Base-by-base conservation (phyloP, 2,329 filamentous ascomycete genomes). In the Pseudogymnoascus sp. region DNA sequence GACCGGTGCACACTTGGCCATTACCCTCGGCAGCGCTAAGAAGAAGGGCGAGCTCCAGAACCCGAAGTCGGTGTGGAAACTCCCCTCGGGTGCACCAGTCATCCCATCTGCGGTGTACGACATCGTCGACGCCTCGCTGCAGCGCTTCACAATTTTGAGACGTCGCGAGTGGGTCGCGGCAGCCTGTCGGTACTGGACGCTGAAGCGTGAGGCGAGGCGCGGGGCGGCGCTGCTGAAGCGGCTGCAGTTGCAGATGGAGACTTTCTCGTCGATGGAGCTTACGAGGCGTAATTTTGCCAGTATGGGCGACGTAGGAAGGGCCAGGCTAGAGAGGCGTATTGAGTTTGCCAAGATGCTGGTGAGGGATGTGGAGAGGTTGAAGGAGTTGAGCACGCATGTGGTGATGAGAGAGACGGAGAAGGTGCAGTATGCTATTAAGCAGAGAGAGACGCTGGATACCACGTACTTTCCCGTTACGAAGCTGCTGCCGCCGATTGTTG, bases 231-330 rank as follows among this genome's bases (percentile, higher is more conserved):
- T 99, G 63, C 82, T 99, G 65, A 97, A 97, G 77, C 87, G 95
- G 37, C 81, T 99, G 19, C 95, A 99, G 74, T 78, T 97, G 64
- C 93, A 97, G 75, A 89, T 97, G 82, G 93, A 97, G 75, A 91
- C 91, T 0, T 99, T 97, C 75, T 93, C 93, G 6, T 96, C 92
- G 0, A 96, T 97, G 89, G 95, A 99, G 76, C 88, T 99, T 68
- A 97, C 95, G 1, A 85, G 95, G 61, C 88, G 95, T 64, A 93
- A 97, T 75, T 99, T 97, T 75, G 89, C 89, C n/a, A 88, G 89
- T 38, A 96, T 97, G 91, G 95, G 95, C 6, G 87, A 89, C 42
- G 87, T 86, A 56, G 95, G 95, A 62, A 87, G 88, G 70, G 83
- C 89, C 26, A 84, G 91, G 59, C 80, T 99, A 31, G 82, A 88